These are phyloP conservation scores for Striga hermonthica DNA, from an alignment of 305 asterid species.

Conservation along the genomic window DNA sequence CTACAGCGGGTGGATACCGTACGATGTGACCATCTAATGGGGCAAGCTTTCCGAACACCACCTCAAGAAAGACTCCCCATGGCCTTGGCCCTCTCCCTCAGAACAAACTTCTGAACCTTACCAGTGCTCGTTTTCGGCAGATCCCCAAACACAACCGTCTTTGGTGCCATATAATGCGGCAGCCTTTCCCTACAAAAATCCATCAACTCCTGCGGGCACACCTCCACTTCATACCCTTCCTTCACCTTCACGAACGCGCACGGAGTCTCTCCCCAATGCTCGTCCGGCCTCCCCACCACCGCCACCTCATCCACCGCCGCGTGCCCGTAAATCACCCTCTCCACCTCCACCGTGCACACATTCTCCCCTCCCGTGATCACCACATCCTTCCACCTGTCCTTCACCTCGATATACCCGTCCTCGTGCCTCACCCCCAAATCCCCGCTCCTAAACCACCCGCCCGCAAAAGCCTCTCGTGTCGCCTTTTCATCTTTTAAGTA, in stretches of 20 bases:
- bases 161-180: slow-evolving; percentile 93
- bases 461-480: slow-evolving; percentile 42
- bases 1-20: too few relatives aligned
- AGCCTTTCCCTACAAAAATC: slow-evolving; percentile 57
- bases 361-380: slow-evolving; percentile 85
- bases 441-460: slow-evolving; percentile 67
- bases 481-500: slow-evolving; percentile 62
- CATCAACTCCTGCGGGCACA: slow-evolving; percentile 35
- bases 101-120: slow-evolving; percentile 71
- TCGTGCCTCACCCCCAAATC: slow-evolving; percentile 77
- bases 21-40: too few relatives aligned
- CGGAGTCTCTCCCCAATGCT: slow-evolving; percentile 90
- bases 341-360: slow-evolving; percentile 69
- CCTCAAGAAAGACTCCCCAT: slow-evolving; percentile 60
- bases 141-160: slow-evolving; percentile 66
- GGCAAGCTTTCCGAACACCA: too few relatives aligned
- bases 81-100: slow-evolving; percentile 75
- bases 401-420: slow-evolving; percentile 68
- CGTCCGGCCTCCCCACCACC: slow-evolving; percentile 53
- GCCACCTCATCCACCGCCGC: slow-evolving; percentile 70
- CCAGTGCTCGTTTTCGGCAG: slow-evolving; percentile 83
- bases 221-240: slow-evolving; percentile 51
- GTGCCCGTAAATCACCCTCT: slow-evolving; percentile 59
- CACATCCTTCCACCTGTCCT: slow-evolving; percentile 69
- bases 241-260: slow-evolving; percentile 86